phyloP scores from a whole-genome alignment of 192 early-diverging fungal genomes.

The Anaeromyces robustus region DNA sequence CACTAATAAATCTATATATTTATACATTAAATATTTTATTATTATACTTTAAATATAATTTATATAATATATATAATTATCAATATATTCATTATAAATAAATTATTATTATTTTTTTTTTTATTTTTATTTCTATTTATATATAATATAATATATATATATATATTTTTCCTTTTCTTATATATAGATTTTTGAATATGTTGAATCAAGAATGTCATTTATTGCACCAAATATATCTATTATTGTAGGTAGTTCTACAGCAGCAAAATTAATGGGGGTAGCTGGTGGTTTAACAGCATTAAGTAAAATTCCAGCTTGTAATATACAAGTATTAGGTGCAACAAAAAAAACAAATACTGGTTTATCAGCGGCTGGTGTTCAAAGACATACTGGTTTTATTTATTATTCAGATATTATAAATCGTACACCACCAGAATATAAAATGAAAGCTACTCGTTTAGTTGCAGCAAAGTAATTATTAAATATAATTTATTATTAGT shows the following conservation, averaged over 20 bases:
- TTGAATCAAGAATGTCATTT: constrained; percentile 76
- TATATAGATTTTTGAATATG: constrained; percentile 63
- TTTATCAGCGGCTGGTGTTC: constrained; percentile 43
- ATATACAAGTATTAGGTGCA: constrained; percentile 54
- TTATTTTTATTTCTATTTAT: too few species aligned
- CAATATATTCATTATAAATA: too few species aligned
- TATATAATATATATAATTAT: too few species aligned
- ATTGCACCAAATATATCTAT: constrained; percentile 89
- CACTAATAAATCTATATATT: too few species aligned
- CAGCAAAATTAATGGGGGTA: constrained; percentile 78
- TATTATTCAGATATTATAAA: constrained; percentile 61
- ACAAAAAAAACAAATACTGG: constrained; percentile 39
- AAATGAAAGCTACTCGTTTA: constrained; percentile 62
- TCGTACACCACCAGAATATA: constrained; percentile 50
- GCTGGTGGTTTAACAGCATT: constrained; percentile 77
- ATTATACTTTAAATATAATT: too few species aligned
- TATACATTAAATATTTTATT: too few species aligned
- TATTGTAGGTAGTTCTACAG: constrained; percentile 66
- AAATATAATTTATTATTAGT: too few species aligned
- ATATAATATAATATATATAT: too few species aligned
- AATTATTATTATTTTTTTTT: too few species aligned
- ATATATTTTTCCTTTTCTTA: too few species aligned
- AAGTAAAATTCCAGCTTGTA: constrained; percentile 81
- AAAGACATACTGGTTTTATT: constrained; percentile 64
- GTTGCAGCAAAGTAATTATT: constrained; percentile 56